Conservation (phyloP, 2,329 filamentous ascomycete genomes). For the Pseudogymnoascus sp. region DNA sequence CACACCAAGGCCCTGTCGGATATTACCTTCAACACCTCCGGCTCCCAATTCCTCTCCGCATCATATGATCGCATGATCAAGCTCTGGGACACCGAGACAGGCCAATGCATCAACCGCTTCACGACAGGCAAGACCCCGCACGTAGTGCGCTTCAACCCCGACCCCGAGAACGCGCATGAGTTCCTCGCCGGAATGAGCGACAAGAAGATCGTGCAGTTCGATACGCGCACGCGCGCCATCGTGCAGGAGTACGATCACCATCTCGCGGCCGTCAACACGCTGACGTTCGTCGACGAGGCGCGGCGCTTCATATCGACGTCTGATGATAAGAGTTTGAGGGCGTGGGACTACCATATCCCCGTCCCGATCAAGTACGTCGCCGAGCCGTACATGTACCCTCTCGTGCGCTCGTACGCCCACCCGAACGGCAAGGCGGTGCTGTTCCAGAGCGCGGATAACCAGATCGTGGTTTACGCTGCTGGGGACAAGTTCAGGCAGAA, state of each 20-base stretch:
- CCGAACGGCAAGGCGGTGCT: slow-evolving; percentile 90
- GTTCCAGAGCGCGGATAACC: slow-evolving; percentile 90
- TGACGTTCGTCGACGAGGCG: slow-evolving; percentile 91
- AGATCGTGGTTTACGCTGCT: slow-evolving; percentile 89
- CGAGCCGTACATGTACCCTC: slow-evolving; percentile 94
- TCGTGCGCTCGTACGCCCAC: slow-evolving; percentile 77
- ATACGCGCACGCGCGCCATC: slow-evolving; percentile 68
- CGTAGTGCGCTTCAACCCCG: slow-evolving; percentile 87
- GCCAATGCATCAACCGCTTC: slow-evolving; percentile 78
- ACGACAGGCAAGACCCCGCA: slow-evolving; percentile 92
- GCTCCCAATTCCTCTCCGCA: slow-evolving; percentile 79
- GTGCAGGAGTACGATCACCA: slow-evolving; percentile 99
- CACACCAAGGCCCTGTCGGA: slow-evolving; percentile 88
- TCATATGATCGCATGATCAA: slow-evolving; percentile 96
- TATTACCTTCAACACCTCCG: slow-evolving; percentile 73
- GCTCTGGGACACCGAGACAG: slow-evolving; percentile 96
- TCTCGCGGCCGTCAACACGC: slow-evolving; percentile 93
- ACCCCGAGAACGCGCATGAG: slow-evolving; percentile 66
- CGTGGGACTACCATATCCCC: slow-evolving; percentile 98
- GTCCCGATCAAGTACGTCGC: slow-evolving; percentile 98
- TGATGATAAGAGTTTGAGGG: slow-evolving; percentile 90
- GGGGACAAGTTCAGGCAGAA: slow-evolving; percentile 97
- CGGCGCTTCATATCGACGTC: slow-evolving; percentile 96
- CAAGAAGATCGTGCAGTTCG: slow-evolving; percentile 98
- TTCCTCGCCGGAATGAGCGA: slow-evolving; percentile 96